Base-by-base conservation (phyloP, 2,329 filamentous ascomycete species). In the Mycosphaerella sp. region DNA sequence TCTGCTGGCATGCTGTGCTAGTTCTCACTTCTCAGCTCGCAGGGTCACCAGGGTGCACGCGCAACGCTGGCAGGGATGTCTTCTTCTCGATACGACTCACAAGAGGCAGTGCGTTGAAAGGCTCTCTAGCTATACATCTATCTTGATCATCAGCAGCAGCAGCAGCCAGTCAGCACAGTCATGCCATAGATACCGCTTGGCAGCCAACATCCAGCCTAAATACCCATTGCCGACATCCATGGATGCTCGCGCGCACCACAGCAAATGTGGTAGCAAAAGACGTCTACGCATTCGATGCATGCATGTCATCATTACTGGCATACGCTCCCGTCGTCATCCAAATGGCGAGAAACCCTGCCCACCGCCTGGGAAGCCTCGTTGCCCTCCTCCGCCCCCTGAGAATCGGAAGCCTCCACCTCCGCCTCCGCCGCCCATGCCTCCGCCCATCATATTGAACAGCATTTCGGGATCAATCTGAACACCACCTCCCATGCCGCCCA, bases 381-480 rank as follows among this genome's bases (percentile, higher is more conserved):
- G 44, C 17, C 58, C 58, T 2, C 59, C 56, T 1, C 53, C 57
- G 9, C 62, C 62, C 17, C 60, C 59, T 23, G 56, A 53, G 50
- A 62, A 62, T 31, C 57, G 48, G 52, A 61, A 62, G 9, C 62
- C 60, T 23, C 78, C 76, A 6, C 21, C 21, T 21, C 69, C 75
- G 66, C 77, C 75, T n/a, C 70, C 74, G 64, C 78, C 74, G 36
- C 79, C 77, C 58, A 68, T 75, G 38, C 77, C 76, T 42, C 86
- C 86, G 48, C 79, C 84, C 84, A 90, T 89, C 85, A 90, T 89
- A 73, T 85, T 88, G 75, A 89, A 89, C 26, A 91, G 75, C 61
- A 90, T 84, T 70, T 88, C 86, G 17, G 85, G 85, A 67, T 88
- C 84, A 68, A 91, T 89, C 65, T 76, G 65, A 32, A 67, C 68